Evolutionary conservation across 805 yeast genomes (phyloP).

Genomic region (Saturnispora ahearnii): DNA sequence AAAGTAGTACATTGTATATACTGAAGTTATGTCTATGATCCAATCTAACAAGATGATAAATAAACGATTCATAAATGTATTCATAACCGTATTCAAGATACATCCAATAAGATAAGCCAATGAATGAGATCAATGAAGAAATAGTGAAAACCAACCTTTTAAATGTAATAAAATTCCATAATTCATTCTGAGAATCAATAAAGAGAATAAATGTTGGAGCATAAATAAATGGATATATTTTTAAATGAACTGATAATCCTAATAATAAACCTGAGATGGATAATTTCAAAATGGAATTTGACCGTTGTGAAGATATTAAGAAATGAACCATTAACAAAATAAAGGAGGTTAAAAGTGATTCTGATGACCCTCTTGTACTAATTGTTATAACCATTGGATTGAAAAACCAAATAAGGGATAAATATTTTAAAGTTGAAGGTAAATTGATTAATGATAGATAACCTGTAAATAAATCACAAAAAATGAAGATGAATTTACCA

Average conservation of each 20-base stretch:
- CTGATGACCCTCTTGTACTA: slow-evolving; percentile 89
- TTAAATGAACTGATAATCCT: slow-evolving; percentile 83
- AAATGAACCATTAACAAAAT: slow-evolving; percentile 50
- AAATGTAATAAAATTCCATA: slow-evolving; percentile 33
- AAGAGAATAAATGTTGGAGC: slow-evolving; percentile 55
- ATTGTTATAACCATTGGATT: slow-evolving; percentile 95
- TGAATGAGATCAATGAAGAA: slow-evolving; percentile 36
- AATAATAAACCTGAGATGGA: slow-evolving; percentile 39
- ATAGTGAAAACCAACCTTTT: slow-evolving; percentile 35
- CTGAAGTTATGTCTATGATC: slow-evolving; percentile 97
- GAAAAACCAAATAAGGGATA: slow-evolving; percentile 58
- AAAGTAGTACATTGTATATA: slow-evolving; percentile 67
- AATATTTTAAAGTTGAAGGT: slow-evolving; percentile 5
- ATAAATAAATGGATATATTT: slow-evolving; percentile 86
- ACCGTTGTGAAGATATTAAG: slow-evolving; percentile 28
- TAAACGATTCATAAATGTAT: slow-evolving; percentile 65
- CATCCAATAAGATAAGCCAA: slow-evolving; percentile 48
- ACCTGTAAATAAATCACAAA: slow-evolving; percentile 80
- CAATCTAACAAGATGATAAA: slow-evolving; percentile 72
- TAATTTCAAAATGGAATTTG: background rate
- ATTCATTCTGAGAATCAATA: slow-evolving; percentile 23
- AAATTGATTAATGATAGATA: slow-evolving; percentile 34
- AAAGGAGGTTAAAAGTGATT: slow-evolving; percentile 75
- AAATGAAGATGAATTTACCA: slow-evolving; percentile 72
- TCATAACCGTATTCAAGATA: slow-evolving; percentile 62